A percentile compares a stretch with the other conserved stretches of the same genome.
Conservation (phyloP, 805 yeast genomes). For the Nakazawaea molendinolei region DNA sequence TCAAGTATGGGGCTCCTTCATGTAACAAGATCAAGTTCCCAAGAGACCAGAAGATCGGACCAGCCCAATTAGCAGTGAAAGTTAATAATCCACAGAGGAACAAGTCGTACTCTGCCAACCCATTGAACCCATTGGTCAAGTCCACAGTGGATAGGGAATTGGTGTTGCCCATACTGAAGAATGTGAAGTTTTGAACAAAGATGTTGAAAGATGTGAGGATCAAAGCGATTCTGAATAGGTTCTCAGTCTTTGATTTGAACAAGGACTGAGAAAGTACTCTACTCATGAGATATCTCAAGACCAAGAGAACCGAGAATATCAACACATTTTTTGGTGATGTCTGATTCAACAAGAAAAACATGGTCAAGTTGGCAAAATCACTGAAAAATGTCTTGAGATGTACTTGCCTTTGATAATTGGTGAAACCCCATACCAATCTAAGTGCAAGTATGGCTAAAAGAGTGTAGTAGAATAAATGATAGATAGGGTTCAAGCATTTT, state of each 20-base stretch:
- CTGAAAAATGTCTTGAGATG: conserved; percentile 20
- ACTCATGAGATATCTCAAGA: conserved; percentile 18
- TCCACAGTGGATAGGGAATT: conserved; percentile 90
- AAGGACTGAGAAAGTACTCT: background rate
- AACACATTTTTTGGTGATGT: conserved; percentile 43
- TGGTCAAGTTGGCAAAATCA: conserved; percentile 30
- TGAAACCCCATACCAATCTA: conserved; percentile 22
- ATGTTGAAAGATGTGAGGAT: conserved; percentile 31
- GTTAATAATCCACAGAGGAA: conserved; percentile 70
- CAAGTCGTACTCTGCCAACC: conserved; percentile 65
- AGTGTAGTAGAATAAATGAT: conserved; percentile 25
- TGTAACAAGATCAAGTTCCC: conserved; percentile 34
- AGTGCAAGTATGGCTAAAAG: conserved; percentile 25
- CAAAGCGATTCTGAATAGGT: conserved; percentile 13
- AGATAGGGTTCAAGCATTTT: conserved; percentile 26
- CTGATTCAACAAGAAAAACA: conserved; percentile 42
- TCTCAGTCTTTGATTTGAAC: conserved; percentile 13
- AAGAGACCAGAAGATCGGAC: conserved; percentile 76
- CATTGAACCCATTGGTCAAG: conserved; percentile 88
- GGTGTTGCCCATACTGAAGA: conserved; percentile 85
- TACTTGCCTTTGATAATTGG: conserved; percentile 2
- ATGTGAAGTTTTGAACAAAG: conserved; percentile 65
- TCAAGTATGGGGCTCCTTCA: conserved; percentile 23
- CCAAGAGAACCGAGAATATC: conserved; percentile 33
- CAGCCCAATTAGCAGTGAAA: conserved; percentile 77